A percentile compares a stretch with the other conserved stretches of the same genome.
phyloP scores from a whole-genome alignment of 2,329 filamentous ascomycete species.

The Colletotrichum filicis region DNA sequence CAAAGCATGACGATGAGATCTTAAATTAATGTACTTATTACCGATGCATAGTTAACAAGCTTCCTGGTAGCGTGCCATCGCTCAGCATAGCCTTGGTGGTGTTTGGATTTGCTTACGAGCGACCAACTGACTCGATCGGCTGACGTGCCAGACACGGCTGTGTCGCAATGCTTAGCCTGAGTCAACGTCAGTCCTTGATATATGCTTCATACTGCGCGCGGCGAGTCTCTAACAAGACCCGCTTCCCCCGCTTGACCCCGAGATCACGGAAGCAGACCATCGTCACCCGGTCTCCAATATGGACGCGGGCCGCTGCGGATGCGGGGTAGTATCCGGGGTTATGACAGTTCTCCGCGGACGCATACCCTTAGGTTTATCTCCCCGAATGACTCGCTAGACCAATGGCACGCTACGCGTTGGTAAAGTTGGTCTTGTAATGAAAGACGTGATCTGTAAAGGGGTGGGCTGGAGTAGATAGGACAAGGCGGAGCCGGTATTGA shows the following conservation, averaged over 20 bases:
- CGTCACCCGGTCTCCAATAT: not conserved
- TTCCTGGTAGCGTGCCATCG: not conserved
- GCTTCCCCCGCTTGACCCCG: not conserved
- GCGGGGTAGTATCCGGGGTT: constrained; percentile 22
- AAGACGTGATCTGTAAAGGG: no score
- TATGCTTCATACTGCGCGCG: not conserved
- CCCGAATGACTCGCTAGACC: not conserved
- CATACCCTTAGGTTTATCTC: constrained; percentile 12
- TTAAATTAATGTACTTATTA: no score
- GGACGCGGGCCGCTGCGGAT: constrained; percentile 1
- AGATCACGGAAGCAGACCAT: not conserved
- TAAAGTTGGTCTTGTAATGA: not conserved
- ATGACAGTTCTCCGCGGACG: constrained; percentile 19
- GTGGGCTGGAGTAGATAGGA: not conserved
- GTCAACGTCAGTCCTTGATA: not conserved
- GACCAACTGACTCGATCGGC: not conserved
- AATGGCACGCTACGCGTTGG: not conserved
- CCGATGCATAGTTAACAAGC: not conserved
- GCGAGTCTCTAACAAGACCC: not conserved
- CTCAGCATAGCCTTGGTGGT: not conserved
- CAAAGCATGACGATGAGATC: not conserved
- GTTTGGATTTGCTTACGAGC: not conserved
- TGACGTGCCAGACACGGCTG: not conserved
- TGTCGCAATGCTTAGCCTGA: not conserved
- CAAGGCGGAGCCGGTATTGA: not conserved